Evolutionary conservation across 2,329 filamentous ascomycete species (phyloP), one percentile per base, ranked within the genome.

Genomic region (Aspergillus arachidicola): DNA sequence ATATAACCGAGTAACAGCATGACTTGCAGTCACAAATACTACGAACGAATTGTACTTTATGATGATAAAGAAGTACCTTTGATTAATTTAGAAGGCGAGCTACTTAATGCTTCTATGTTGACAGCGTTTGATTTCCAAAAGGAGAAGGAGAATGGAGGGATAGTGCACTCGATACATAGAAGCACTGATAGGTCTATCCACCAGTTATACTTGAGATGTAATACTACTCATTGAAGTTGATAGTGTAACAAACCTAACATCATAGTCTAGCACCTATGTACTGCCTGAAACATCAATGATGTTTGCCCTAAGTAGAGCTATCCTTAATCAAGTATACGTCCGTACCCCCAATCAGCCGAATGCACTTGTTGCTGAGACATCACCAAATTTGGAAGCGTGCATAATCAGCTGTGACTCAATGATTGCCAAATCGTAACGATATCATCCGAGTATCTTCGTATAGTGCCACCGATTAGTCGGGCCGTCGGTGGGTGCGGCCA

Each of bases 401-500:
- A 16, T 16, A 36, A 16, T 36, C 34, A 36, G 34, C 34, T 6
- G 34, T 36, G 34, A 36, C 34, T 16, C 34, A 36, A 16, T 6
- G 14, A 36, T 36, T 36, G 34, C 34, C 5, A 36, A 36, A 36
- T 36, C 14, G 12, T 14, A 14, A 41, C 36, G 16, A 41, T 41
- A 41, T 41, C 38, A 41, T n/a, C 7, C 38, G 38, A 19, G 38
- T 41, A n/a, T 28, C 23, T 50, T 9, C 46, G 14, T 28, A 19
- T 16, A 19, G 48, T 32, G 32, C 16, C n/a, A n/a, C 48, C 48
- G 48, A 51, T 34, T 9, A 51, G 28, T 57, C 58, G 51, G 59
- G 30, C 56, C 53, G 32, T 59, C 69, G 65, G 67, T 65, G 61
- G 23, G 34, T 28, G 41, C 57, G 34, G 41, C 73, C 72, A 76